A percentile compares a stretch with the other conserved stretches of the same genome.
These are phyloP conservation scores for Monosporascus sp. DNA, from an alignment of 2,329 filamentous ascomycete genomes.

Conservation along the genomic window DNA sequence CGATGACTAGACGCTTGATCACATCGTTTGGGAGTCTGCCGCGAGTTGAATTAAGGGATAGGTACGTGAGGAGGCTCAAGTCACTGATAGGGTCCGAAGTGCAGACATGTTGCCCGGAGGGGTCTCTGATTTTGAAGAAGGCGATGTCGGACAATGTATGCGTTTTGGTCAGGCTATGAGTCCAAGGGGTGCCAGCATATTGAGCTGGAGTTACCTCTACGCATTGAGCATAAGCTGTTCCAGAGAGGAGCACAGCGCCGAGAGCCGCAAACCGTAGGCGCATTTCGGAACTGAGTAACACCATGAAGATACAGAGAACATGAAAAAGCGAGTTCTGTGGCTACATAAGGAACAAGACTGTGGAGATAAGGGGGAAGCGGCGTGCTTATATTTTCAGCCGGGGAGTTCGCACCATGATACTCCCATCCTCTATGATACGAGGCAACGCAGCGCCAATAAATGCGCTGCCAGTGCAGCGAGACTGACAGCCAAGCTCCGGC, in stretches of 20 bases:
- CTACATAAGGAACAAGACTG: too few relatives aligned
- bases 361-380: too few relatives aligned
- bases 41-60: constrained; percentile 2
- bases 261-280: neutral
- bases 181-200: constrained; percentile 2
- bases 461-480: too few relatives aligned
- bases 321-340: too few relatives aligned
- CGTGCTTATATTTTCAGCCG: too few relatives aligned
- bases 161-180: constrained; percentile 1
- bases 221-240: constrained; percentile 1
- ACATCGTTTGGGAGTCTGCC: neutral
- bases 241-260: neutral
- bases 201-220: constrained; percentile 2
- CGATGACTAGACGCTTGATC: constrained; percentile 2
- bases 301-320: too few relatives aligned
- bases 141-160: constrained; percentile 2
- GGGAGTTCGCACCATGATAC: too few relatives aligned
- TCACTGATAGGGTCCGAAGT: constrained; percentile 3
- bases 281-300: neutral
- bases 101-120: constrained; percentile 3
- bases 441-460: too few relatives aligned
- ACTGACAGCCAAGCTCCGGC: too few relatives aligned
- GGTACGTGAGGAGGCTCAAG: constrained; percentile 4
- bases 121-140: constrained; percentile 6
- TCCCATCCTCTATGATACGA: too few relatives aligned